Evolutionary conservation across 768 basidiomycete genomes (phyloP), one percentile per base, ranked within the genome.

Genomic region (Suillus tomentosus): DNA sequence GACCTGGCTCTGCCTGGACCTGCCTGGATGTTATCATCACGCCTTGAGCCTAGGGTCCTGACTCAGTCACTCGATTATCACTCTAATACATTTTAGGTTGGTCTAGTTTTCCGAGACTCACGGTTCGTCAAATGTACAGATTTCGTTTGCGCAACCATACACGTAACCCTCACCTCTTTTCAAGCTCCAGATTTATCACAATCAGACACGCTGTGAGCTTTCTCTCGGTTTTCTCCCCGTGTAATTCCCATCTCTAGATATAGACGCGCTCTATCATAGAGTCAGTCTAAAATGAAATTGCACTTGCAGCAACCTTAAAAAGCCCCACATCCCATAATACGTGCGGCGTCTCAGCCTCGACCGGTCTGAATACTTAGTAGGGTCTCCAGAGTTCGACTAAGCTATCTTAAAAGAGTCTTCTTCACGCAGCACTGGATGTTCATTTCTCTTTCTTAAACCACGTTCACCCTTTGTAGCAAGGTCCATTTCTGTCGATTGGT

Each of bases 261-360:
- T 34, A 40, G 50, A 36, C n/a, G 42, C 31, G 36, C 10, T 42
- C 40, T 64, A 17, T 10, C 60, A 36, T 15, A 53, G 24, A 43
- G 54, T 15, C 50, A 51, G 71, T 65, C n/a, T 53, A 60, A 62
- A 71, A 70, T 71, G 61, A 72, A 73, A 73, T 72, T 63, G 47
- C 13, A 27, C 31, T 24, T 34, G 31, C 53, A 54, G 5, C 53
- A 19, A 54, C 37, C 45, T 51, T 27, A 39, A 24, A 37, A 54
- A 47, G n/a, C 64, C 57, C 59, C 51, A 51, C 54, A 50, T 31
- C 17, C 19, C 39, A 61, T 62, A 58, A 39, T 55, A 61, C 19
- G 45, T 47, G 27, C 60, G 53, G 65, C 61, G 59, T 51, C 27
- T 60, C 61, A 62, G 68, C 58, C 68, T 65, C 64, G 71, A 62